Percentiles rank a stretch among this genome's conserved stretches.
Evolutionary conservation across 371 early-diverging fungal species (phyloP).

Genomic region (Syncephalis fuscata): DNA sequence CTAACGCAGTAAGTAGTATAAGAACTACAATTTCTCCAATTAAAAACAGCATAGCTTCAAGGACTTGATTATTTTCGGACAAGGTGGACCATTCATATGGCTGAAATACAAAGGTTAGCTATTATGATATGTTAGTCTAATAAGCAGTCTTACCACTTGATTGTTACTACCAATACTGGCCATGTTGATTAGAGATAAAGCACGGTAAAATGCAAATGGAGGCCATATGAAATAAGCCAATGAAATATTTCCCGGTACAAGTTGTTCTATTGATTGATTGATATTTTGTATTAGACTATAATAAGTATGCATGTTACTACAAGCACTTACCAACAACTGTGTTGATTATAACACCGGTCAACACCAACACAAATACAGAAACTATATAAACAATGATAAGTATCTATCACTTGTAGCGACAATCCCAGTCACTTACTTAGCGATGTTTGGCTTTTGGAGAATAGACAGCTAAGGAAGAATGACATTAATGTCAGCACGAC

Average conservation of each 20-base stretch:
- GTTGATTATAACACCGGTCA: slow-evolving; percentile 36
- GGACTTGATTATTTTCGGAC: no score
- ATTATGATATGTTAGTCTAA: no score
- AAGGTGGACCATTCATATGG: no score
- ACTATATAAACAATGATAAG: slow-evolving; percentile 1
- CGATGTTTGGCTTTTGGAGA: slow-evolving; percentile 32
- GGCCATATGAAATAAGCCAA: slow-evolving; percentile 46
- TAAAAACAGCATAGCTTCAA: no score
- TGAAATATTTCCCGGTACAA: not conserved
- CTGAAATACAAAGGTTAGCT: no score
- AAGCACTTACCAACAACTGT: slow-evolving; percentile 11
- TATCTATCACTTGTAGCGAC: no score
- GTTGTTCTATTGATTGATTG: no score
- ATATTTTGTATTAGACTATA: no score
- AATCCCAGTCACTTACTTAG: slow-evolving; percentile 5
- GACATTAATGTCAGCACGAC: slow-evolving; percentile 38
- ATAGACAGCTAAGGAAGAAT: slow-evolving; percentile 40
- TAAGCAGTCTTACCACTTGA: no score
- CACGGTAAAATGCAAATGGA: slow-evolving; percentile 52
- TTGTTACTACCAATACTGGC: slow-evolving; percentile 14
- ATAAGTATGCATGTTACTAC: no score
- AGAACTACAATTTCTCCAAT: no score
- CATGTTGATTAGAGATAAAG: slow-evolving; percentile 23
- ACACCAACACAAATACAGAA: slow-evolving; percentile 34
- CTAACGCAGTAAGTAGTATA: no score